Conservation (phyloP, 2,329 filamentous ascomycete genomes). For the Venturia nashicola region DNA sequence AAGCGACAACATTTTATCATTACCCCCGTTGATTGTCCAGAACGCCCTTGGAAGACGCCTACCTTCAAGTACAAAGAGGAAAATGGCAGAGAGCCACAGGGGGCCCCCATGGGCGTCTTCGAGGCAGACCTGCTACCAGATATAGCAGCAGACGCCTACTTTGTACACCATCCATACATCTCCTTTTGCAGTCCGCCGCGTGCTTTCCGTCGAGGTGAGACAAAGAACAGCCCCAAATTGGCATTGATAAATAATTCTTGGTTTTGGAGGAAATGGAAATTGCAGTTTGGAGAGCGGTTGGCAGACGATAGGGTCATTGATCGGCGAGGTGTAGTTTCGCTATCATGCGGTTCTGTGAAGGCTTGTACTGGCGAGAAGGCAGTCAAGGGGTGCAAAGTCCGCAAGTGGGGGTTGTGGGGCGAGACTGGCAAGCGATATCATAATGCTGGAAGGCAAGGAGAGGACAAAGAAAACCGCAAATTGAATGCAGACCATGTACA, state of each 20-base stretch:
- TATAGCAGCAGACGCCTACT: slow-evolving; percentile 14
- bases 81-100: background rate
- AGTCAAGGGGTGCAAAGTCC: slow-evolving; percentile 20
- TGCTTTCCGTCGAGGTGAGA: slow-evolving; percentile 17
- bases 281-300: slow-evolving; percentile 19
- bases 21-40: background rate
- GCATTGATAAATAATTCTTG: slow-evolving; percentile 18
- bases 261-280: slow-evolving; percentile 20
- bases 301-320: slow-evolving; percentile 17
- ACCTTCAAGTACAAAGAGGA: background rate
- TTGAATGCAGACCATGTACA: slow-evolving; percentile 4
- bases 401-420: slow-evolving; percentile 20
- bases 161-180: slow-evolving; percentile 19
- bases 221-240: slow-evolving; percentile 13
- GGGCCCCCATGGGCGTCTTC: background rate
- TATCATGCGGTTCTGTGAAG: slow-evolving; percentile 15
- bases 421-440: slow-evolving; percentile 21
- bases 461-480: background rate
- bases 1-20: background rate
- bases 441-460: slow-evolving; percentile 6
- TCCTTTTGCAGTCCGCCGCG: slow-evolving; percentile 20
- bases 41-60: background rate
- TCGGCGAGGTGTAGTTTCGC: slow-evolving; percentile 19
- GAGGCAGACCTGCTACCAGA: background rate
- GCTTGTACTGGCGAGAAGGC: background rate